Evolutionary conservation across 768 basidiomycete species (phyloP).

Genomic region (Suillus cothurnatus): DNA sequence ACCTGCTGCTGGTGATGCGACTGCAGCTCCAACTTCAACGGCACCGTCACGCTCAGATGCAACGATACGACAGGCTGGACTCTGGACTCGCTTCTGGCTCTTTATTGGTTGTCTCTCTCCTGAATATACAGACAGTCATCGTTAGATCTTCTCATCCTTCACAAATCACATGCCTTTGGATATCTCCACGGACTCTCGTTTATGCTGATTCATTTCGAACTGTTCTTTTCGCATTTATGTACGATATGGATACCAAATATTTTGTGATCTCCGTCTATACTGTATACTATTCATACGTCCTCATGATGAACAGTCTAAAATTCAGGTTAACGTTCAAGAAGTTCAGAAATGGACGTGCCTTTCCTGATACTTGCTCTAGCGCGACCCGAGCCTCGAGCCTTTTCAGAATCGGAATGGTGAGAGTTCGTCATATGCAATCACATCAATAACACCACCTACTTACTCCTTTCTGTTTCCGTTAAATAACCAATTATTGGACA

Average conservation of each 20-base stretch:
- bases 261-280: too few relatives aligned
- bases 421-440: too few relatives aligned
- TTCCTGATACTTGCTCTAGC: too few relatives aligned
- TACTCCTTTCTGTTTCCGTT: too few relatives aligned
- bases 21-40: neutral
- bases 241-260: too few relatives aligned
- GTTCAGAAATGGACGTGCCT: neutral
- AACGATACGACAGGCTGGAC: neutral
- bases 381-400: neutral
- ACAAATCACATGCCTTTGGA: neutral
- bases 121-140: neutral
- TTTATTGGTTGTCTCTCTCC: neutral
- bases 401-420: too few relatives aligned
- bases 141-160: neutral
- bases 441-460: constrained; percentile 21
- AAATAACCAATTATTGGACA: constrained; percentile 14
- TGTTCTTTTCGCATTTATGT: too few relatives aligned
- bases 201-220: neutral
- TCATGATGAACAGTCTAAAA: too few relatives aligned
- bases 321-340: neutral
- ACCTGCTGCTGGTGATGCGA: neutral
- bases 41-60: neutral
- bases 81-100: neutral
- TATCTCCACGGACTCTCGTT: neutral
- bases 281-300: too few relatives aligned